Evolutionary conservation across 129 eudicot genomes (phyloP).

Genomic region (Solidago caesia): DNA sequence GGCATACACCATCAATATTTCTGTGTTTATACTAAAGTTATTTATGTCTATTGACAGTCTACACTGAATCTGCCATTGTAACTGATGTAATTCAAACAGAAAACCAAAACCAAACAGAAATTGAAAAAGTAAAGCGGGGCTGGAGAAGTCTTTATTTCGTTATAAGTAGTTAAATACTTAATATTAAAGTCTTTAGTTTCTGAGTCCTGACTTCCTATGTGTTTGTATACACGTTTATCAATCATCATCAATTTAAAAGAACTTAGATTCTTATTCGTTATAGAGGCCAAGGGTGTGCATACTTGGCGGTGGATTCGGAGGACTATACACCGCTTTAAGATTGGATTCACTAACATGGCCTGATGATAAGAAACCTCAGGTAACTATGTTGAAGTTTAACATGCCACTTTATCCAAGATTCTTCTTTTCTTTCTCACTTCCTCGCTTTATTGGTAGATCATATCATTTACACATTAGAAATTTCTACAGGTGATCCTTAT

Average conservation of each 20-base stretch:
- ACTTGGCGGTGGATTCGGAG: conserved; percentile 99
- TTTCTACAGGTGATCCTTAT: conserved; percentile 76
- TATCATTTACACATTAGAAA: conserved; percentile 20
- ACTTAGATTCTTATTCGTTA: conserved; percentile 14
- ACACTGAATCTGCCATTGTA: background rate
- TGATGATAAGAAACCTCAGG: conserved; percentile 96
- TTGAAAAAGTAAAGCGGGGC: background rate
- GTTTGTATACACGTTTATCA: conserved; percentile 6
- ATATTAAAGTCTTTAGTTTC: background rate
- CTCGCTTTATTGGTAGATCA: conserved; percentile 7
- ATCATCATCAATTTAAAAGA: background rate
- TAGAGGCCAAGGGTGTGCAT: conserved; percentile 98
- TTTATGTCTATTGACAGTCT: no score
- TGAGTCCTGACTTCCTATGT: background rate
- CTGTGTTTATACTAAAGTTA: no score
- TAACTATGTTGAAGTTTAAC: conserved; percentile 24
- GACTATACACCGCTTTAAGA: conserved; percentile 92
- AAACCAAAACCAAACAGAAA: background rate
- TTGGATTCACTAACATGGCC: conserved; percentile 97
- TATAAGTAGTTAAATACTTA: background rate
- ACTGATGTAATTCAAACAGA: background rate
- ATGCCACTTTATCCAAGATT: background rate
- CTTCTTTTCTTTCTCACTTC: background rate
- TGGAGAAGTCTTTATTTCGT: background rate
- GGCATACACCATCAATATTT: no score